phyloP scores from a whole-genome alignment of 2,329 filamentous ascomycete species.

The Trichoderma atrobrunneum region DNA sequence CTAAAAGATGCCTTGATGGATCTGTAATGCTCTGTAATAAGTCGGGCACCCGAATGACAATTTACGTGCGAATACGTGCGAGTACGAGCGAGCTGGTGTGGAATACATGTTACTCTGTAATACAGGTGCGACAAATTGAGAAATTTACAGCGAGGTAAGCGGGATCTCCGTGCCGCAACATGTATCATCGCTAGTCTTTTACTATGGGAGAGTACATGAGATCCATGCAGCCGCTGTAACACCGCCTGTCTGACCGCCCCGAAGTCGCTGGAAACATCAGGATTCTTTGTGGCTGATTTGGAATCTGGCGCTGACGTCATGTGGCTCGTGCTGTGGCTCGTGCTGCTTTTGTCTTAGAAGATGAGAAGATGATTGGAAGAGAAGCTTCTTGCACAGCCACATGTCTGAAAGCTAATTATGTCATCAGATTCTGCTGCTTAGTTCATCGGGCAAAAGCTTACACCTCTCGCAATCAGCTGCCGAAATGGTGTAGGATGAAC shows the following conservation, averaged over 20 bases:
- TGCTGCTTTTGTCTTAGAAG: too few species aligned
- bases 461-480: not conserved
- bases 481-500: not conserved
- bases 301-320: not conserved
- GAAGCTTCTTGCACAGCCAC: not conserved
- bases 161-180: not conserved
- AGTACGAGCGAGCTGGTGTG: not conserved
- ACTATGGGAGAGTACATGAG: not conserved
- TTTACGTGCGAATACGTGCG: not conserved
- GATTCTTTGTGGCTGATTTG: not conserved
- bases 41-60: not conserved
- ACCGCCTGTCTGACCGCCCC: not conserved
- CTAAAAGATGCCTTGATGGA: not conserved
- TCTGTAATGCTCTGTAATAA: not conserved
- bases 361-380: too few species aligned
- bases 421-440: not conserved
- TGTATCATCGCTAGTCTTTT: too few species aligned
- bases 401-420: not conserved
- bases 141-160: not conserved
- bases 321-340: not conserved
- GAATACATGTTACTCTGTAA: not conserved
- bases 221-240: not conserved
- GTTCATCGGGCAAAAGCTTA: not conserved
- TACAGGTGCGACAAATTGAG: not conserved
- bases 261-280: slow-evolving; percentile 4